Percentiles rank a stretch among this genome's conserved stretches.
Evolutionary conservation across 2,329 filamentous ascomycete species (phyloP).

Genomic region (Cladophialophora carrionii): DNA sequence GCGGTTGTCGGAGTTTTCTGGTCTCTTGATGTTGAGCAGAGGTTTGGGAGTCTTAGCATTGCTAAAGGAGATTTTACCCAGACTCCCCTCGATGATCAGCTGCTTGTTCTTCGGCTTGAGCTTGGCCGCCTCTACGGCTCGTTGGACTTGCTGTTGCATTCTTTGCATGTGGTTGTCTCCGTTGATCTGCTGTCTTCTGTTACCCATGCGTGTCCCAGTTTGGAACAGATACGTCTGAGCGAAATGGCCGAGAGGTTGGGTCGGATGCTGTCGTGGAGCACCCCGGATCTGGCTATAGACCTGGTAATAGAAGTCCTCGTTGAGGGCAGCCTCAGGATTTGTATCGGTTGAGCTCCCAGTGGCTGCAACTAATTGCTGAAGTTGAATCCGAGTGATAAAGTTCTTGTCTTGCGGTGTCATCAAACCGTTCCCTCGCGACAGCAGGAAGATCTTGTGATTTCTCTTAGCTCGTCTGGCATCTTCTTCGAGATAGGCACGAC

Average conservation of each 20-base stretch:
- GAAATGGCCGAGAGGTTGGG: constrained; percentile 92
- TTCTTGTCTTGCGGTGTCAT: constrained; percentile 99
- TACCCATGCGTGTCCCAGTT: constrained; percentile 80
- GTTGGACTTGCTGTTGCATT: constrained; percentile 98
- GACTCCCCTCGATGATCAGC: constrained; percentile 89
- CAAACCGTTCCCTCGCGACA: constrained; percentile 91
- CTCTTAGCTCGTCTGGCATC: constrained; percentile 94
- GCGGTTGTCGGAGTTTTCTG: constrained; percentile 66
- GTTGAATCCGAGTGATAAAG: constrained; percentile 95
- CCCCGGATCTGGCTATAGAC: constrained; percentile 94
- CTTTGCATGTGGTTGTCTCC: constrained; percentile 97
- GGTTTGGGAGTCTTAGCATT: constrained; percentile 97
- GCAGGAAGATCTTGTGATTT: constrained; percentile 94
- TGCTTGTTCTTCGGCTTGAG: constrained; percentile 97
- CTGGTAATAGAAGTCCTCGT: constrained; percentile 98
- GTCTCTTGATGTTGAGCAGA: constrained; percentile 89
- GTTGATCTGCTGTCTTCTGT: constrained; percentile 73
- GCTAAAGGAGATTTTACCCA: constrained; percentile 98
- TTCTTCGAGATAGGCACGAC: constrained; percentile 79
- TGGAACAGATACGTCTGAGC: constrained; percentile 97
- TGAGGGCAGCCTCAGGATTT: constrained; percentile 76
- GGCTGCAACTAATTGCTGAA: constrained; percentile 92
- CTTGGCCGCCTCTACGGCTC: constrained; percentile 95
- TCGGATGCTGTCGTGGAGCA: constrained; percentile 84
- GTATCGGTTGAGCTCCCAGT: constrained; percentile 84